Conservation (phyloP, 169 alveolate species). For the Theileria parva region DNA sequence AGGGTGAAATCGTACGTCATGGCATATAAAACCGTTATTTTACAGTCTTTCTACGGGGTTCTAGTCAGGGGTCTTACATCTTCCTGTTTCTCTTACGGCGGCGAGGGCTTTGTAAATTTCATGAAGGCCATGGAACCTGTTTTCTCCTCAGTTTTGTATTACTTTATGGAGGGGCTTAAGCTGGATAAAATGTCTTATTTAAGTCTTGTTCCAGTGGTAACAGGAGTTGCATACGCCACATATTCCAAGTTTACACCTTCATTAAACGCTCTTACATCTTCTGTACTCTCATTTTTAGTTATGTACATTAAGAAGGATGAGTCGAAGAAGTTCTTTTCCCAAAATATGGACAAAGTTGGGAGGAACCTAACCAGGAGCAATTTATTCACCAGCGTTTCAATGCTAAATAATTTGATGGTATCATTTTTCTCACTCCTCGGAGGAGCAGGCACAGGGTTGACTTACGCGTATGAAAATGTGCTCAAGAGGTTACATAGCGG, state of each 20-base stretch:
- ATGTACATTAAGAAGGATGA: slow-evolving; percentile 69
- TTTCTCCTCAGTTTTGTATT: slow-evolving; percentile 69
- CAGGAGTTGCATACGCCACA: slow-evolving; percentile 78
- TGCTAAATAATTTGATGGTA: slow-evolving; percentile 60
- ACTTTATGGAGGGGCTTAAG: slow-evolving; percentile 41
- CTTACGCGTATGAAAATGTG: slow-evolving; percentile 19
- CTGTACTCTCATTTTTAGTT: slow-evolving; percentile 64
- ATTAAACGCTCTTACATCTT: slow-evolving; percentile 54
- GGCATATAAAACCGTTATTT: slow-evolving; percentile 33
- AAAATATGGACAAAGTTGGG: slow-evolving; percentile 71
- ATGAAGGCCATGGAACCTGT: slow-evolving; percentile 72
- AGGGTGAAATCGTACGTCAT: slow-evolving; percentile 25
- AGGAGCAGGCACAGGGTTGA: slow-evolving; percentile 10
- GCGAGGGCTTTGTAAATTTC: slow-evolving; percentile 70
- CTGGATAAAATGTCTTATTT: slow-evolving; percentile 69
- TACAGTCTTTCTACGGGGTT: slow-evolving; percentile 69
- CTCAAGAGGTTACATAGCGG: slow-evolving; percentile 29
- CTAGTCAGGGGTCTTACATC: slow-evolving; percentile 68
- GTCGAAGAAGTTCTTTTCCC: slow-evolving; percentile 70
- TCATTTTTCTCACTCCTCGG: slow-evolving; percentile 60
- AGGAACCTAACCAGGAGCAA: slow-evolving; percentile 48
- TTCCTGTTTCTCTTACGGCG: slow-evolving; percentile 74
- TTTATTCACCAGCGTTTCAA: slow-evolving; percentile 60
- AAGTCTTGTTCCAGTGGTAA: slow-evolving; percentile 72
- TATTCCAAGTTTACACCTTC: slow-evolving; percentile 8